A percentile compares a stretch with the other conserved stretches of the same genome.
These are phyloP conservation scores for Dunaliella sp. DNA, from an alignment of 139 green algal genomes.

Conservation along the genomic window DNA sequence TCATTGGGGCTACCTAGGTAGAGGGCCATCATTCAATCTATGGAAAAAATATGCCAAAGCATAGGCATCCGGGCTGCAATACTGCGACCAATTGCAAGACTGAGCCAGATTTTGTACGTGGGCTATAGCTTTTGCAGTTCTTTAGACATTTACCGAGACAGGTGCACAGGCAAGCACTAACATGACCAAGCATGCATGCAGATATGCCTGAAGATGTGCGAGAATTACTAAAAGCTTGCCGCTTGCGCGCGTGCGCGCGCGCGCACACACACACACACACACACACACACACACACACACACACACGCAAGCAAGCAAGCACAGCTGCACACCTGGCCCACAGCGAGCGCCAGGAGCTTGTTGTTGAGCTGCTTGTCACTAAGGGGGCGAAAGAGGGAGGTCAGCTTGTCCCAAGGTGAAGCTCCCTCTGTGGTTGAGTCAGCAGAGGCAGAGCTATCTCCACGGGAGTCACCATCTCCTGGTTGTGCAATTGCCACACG, in stretches of 20 bases:
- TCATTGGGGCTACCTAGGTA: neutral
- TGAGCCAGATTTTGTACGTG: neutral
- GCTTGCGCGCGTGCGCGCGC: too few relatives aligned
- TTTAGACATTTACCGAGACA: too few relatives aligned
- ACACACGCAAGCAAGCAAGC: conserved; percentile 12
- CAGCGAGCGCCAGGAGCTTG: conserved; percentile 60
- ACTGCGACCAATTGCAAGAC: too few relatives aligned
- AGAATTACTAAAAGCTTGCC: neutral
- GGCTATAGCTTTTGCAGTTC: too few relatives aligned
- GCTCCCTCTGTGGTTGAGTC: neutral
- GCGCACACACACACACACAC: neutral
- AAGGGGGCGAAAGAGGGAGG: neutral
- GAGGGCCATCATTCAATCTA: neutral
- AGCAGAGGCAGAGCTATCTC: too few relatives aligned
- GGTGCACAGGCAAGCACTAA: too few relatives aligned
- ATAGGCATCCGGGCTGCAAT: neutral
- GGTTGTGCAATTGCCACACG: neutral
- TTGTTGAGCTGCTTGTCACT: conserved; percentile 32
- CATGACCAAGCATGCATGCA: neutral
- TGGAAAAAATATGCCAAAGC: neutral
- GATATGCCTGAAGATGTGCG: neutral
- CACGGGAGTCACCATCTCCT: neutral
- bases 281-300: conserved; percentile 16
- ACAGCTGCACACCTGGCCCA: conserved; percentile 21
- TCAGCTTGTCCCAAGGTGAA: neutral